Evolutionary conservation across 306 rosid genomes (phyloP).

Genomic region (Myrica gale): DNA sequence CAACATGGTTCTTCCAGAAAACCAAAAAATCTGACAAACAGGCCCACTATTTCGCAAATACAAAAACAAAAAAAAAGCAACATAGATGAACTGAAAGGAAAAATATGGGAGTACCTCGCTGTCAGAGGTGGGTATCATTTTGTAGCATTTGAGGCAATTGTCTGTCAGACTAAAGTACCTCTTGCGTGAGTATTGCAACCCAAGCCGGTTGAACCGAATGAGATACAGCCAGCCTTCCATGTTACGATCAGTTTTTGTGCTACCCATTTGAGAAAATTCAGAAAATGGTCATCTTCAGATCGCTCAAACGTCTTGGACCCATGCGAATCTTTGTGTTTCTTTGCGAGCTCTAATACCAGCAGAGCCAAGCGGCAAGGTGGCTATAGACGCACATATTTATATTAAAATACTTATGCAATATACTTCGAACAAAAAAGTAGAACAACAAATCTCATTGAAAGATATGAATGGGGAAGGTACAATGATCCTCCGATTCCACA

Average conservation of each 20-base stretch:
- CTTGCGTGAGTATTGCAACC: conserved; percentile 57
- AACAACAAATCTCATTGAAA: background rate
- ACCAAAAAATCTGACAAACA: background rate
- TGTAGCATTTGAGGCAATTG: conserved; percentile 64
- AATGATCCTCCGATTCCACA: conserved; percentile 64
- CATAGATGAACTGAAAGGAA: background rate
- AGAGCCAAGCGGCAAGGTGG: conserved; percentile 6
- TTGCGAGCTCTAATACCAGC: background rate
- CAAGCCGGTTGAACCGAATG: conserved; percentile 56
- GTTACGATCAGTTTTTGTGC: conserved; percentile 34
- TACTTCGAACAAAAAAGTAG: background rate
- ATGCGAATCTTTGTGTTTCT: background rate
- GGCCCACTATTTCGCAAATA: background rate
- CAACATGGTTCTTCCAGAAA: background rate
- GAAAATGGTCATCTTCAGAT: background rate
- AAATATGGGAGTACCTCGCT: conserved; percentile 42
- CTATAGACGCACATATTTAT: background rate
- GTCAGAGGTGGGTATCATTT: conserved; percentile 51
- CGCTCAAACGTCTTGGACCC: conserved; percentile 14
- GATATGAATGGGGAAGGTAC: background rate
- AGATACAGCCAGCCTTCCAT: conserved; percentile 94
- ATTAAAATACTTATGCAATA: background rate
- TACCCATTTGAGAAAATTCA: conserved; percentile 39
- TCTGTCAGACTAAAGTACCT: conserved; percentile 65
- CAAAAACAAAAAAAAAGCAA: background rate